These are phyloP conservation scores for Suhomyces pyralidae DNA, from an alignment of 805 yeast species.

Conservation along the genomic window DNA sequence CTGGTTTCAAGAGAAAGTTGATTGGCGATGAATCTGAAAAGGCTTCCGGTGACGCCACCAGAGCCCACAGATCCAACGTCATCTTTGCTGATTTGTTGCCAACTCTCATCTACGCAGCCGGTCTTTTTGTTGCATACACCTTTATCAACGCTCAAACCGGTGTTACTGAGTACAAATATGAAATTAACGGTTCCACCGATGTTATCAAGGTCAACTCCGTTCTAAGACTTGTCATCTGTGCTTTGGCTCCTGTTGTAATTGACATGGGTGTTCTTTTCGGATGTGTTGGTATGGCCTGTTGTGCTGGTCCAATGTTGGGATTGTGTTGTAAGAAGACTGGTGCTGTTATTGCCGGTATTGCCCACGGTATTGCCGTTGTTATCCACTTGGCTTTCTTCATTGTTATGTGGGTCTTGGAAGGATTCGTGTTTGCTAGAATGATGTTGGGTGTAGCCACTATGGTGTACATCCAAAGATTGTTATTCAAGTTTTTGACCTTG, in stretches of 20 bases:
- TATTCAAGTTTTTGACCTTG: slow-evolving; percentile 81
- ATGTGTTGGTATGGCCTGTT: slow-evolving; percentile 83
- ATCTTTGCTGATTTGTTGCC: slow-evolving; percentile 77
- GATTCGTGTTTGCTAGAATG: slow-evolving; percentile 84
- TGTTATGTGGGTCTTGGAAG: slow-evolving; percentile 95
- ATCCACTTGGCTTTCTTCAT: slow-evolving; percentile 85
- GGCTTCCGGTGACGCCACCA: slow-evolving; percentile 64
- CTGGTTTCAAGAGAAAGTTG: slow-evolving; percentile 82
- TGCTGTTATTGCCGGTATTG: slow-evolving; percentile 90
- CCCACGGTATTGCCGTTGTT: slow-evolving; percentile 92
- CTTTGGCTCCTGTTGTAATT: slow-evolving; percentile 88
- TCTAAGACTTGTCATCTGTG: slow-evolving; percentile 70
- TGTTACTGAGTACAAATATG: slow-evolving; percentile 47
- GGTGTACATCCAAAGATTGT: slow-evolving; percentile 81
- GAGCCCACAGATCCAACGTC: slow-evolving; percentile 75
- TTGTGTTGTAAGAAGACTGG: slow-evolving; percentile 97
- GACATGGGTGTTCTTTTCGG: slow-evolving; percentile 81
- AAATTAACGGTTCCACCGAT: slow-evolving; percentile 25
- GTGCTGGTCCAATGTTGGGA: slow-evolving; percentile 94
- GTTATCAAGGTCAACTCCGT: slow-evolving; percentile 61
- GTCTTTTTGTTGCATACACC: slow-evolving; percentile 73
- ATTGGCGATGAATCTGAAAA: slow-evolving; percentile 67
- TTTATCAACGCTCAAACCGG: slow-evolving; percentile 85
- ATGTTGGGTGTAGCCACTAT: slow-evolving; percentile 81
- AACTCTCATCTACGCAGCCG: slow-evolving; percentile 66